A percentile compares a stretch with the other conserved stretches of the same genome.
Conservation (phyloP, 1,139 yeast species). For the Diutina catenulata region DNA sequence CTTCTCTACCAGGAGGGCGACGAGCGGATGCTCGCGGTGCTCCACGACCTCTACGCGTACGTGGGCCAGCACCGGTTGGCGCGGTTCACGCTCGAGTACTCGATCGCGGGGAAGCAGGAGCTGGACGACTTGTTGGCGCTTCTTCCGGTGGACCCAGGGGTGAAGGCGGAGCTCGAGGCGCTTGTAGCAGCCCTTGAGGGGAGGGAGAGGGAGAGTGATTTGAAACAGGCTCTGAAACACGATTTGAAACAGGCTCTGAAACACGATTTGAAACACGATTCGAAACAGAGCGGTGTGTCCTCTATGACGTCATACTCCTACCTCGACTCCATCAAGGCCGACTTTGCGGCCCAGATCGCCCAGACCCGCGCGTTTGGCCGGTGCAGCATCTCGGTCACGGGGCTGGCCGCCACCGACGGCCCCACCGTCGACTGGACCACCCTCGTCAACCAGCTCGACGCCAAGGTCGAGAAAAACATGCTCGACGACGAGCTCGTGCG, state of each 20-base stretch:
- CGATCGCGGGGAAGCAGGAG: constrained; percentile 34
- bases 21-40: constrained; percentile 32
- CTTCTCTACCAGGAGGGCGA: constrained; percentile 59
- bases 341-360: constrained; percentile 16
- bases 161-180: constrained; percentile 7
- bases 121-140: constrained; percentile 34
- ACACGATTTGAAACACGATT: constrained; percentile 9
- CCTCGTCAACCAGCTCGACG: constrained; percentile 11
- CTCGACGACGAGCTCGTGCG: constrained; percentile 5
- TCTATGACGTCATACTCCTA: constrained; percentile 10
- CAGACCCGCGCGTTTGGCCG: constrained; percentile 7
- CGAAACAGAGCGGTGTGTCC: neutral
- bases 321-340: constrained; percentile 19
- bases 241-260: constrained; percentile 2
- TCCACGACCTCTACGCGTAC: constrained; percentile 37
- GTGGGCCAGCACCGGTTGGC: constrained; percentile 41
- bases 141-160: constrained; percentile 14
- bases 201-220: neutral
- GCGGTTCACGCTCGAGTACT: constrained; percentile 54
- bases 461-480: neutral
- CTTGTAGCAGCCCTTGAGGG: neutral
- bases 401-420: constrained; percentile 17
- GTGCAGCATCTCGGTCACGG: constrained; percentile 15
- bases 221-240: neutral
- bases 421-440: constrained; percentile 32